Evolutionary conservation across 805 yeast genomes (phyloP), one percentile per base, ranked within the genome.

Genomic region (Saccharomyces mikatae): DNA sequence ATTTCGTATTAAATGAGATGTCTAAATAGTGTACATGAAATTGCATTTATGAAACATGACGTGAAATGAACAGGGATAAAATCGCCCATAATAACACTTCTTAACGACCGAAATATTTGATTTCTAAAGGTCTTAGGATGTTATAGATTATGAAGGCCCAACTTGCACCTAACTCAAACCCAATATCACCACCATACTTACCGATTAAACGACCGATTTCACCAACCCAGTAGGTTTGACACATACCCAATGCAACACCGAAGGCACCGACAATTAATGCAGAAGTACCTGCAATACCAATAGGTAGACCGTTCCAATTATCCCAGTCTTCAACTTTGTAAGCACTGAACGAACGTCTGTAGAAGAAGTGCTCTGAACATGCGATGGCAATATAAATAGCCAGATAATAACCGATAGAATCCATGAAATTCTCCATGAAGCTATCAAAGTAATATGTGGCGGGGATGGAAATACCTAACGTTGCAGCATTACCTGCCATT

Each of bases 381-480:
- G 81, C 70, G 71, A 90, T 83, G 49, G 87, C 80, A 66, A 80
- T 81, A 74, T 90, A 91, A 65, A 89, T 86, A 55, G 96, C 90
- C 66, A 90, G 77, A 81, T 94, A 90, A 78, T 91, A 90, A 63
- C 89, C 92, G 70, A 91, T 90, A 70, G 89, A 74, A 74, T 87
- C 82, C 97, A 90, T 89, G 73, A 90, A 91, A 74, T 87, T 81
- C 57, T 78, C 78, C 85, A 90, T 86, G 63, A 87, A 89, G n/a
- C 68, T 63, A 54, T 77, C 82, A 70, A 90, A 91, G 53, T 77
- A 67, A 75, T 86, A 84, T 75, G 85, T 87, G 46, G 88, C 97
- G 47, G 96, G 96, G 62, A 90, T 90, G 66, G 95, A 82, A 66
- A 90, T 84, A 52, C 90, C 97, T 68, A 90, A 76, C 32, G 91